phyloP scores from a whole-genome alignment of 352 stramenopile genomes.

The Phytophthora lateralis region DNA sequence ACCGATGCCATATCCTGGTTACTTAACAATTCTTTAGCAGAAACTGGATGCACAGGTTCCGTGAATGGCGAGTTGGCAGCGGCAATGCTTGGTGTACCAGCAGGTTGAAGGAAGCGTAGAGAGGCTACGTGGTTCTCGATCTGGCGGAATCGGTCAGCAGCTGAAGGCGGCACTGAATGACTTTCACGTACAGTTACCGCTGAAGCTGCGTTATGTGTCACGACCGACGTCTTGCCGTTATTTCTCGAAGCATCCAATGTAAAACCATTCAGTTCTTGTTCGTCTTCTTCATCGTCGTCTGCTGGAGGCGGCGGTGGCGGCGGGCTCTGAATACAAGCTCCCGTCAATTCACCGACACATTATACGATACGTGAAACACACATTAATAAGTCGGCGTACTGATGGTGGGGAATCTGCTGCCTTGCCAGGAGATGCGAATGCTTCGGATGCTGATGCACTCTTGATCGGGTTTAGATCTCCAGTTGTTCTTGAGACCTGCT shows the following conservation, averaged over 20 bases:
- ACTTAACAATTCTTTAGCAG: constrained; percentile 3
- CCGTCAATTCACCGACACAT: constrained; percentile 1
- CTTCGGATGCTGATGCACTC: not conserved
- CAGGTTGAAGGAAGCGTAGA: constrained; percentile 34
- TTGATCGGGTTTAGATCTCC: not conserved
- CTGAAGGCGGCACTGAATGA: constrained; percentile 1
- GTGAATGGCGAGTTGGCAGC: constrained; percentile 11
- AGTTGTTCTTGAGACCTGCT: not conserved
- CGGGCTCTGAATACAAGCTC: constrained; percentile 37
- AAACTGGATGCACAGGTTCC: constrained; percentile 24
- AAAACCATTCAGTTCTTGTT: constrained; percentile 38
- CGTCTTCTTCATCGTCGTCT: constrained; percentile 50
- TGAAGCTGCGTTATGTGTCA: not conserved
- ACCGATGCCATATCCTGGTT: not conserved
- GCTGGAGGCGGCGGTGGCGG: constrained; percentile 55
- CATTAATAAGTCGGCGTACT: constrained; percentile 14
- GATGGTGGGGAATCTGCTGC: constrained; percentile 20
- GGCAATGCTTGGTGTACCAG: constrained; percentile 5
- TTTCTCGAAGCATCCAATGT: constrained; percentile 15
- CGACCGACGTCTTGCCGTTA: not conserved
- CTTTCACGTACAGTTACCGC: not conserved
- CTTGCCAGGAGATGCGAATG: not conserved
- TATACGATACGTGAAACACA: not conserved
- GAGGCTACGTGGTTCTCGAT: constrained; percentile 45
- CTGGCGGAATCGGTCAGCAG: constrained; percentile 38